phyloP scores from a whole-genome alignment of 2,329 filamentous ascomycete species.

The Penicillium hordei region DNA sequence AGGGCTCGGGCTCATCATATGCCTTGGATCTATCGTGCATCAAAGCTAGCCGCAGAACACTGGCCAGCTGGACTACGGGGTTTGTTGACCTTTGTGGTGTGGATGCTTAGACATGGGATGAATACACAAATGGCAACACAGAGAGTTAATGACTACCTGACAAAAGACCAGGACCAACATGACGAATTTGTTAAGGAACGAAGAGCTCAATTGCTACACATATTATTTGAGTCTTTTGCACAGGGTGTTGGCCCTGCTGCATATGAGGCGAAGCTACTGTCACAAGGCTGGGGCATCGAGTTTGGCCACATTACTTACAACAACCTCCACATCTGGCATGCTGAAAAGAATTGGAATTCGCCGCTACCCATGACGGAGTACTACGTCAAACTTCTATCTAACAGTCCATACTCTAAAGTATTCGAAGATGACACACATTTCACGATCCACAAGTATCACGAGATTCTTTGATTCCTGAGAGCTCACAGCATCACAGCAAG shows the following conservation, averaged over 20 bases:
- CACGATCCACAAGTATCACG: conserved; percentile 3
- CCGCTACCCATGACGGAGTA: conserved; percentile 38
- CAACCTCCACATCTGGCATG: conserved; percentile 32
- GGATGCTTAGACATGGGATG: conserved; percentile 21
- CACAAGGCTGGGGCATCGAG: conserved; percentile 30
- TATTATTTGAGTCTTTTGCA: conserved; percentile 28
- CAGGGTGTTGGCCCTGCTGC: conserved; percentile 27
- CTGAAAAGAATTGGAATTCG: conserved; percentile 29
- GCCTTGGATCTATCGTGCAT: conserved; percentile 22
- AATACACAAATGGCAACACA: conserved; percentile 16
- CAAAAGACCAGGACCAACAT: conserved; percentile 13
- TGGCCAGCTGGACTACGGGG: conserved; percentile 26
- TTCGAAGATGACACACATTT: conserved; percentile 31
- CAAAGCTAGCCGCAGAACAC: conserved; percentile 18
- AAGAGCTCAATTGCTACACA: conserved; percentile 14
- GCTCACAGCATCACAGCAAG: background rate
- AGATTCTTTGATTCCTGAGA: conserved; percentile 7
- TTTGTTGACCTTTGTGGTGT: conserved; percentile 18
- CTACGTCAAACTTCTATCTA: conserved; percentile 38
- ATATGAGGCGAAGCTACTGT: conserved; percentile 30
- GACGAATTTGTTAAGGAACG: conserved; percentile 8
- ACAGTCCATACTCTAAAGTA: conserved; percentile 33
- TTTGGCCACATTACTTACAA: conserved; percentile 29
- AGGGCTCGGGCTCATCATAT: conserved; percentile 34
- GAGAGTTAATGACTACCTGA: conserved; percentile 28